phyloP scores from a whole-genome alignment of 495 filamentous ascomycete species.

The Apiosordaria backusii region DNA sequence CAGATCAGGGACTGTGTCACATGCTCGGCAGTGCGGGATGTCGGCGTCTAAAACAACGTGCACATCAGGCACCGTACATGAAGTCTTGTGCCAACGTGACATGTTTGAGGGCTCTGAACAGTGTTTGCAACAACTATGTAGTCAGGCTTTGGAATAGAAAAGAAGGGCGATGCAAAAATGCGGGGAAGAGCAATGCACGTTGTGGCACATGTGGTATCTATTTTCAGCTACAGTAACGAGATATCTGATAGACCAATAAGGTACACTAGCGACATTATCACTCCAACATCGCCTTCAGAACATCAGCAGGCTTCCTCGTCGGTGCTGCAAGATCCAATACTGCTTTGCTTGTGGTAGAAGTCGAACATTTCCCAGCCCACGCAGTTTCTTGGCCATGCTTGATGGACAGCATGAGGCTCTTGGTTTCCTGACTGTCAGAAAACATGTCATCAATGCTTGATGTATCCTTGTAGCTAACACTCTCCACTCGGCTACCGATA shows the following conservation, averaged over 20 bases:
- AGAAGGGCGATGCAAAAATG: no score
- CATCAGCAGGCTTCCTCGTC: conserved; percentile 13
- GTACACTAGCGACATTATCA: background rate
- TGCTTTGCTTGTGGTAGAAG: conserved; percentile 38
- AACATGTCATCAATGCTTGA: conserved; percentile 32
- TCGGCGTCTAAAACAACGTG: background rate
- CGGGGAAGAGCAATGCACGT: no score
- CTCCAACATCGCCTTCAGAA: conserved; percentile 13
- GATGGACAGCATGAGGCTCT: conserved; percentile 18
- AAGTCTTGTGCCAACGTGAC: background rate
- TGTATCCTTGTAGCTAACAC: conserved; percentile 39
- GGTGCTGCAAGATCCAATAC: conserved; percentile 18
- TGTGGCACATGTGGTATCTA: no score
- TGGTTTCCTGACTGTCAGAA: conserved; percentile 24
- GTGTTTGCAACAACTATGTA: no score
- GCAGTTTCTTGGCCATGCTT: conserved; percentile 23
- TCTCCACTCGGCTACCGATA: conserved; percentile 35
- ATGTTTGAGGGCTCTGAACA: no score
- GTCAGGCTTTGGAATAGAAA: no score
- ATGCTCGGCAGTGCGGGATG: background rate
- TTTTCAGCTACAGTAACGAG: no score
- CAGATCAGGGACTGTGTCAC: background rate
- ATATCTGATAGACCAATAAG: no score
- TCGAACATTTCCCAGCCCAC: conserved; percentile 34
- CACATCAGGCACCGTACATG: background rate